Evolutionary conservation across 257 asterid genomes (phyloP).

Genomic region (Solanum sitiens): DNA sequence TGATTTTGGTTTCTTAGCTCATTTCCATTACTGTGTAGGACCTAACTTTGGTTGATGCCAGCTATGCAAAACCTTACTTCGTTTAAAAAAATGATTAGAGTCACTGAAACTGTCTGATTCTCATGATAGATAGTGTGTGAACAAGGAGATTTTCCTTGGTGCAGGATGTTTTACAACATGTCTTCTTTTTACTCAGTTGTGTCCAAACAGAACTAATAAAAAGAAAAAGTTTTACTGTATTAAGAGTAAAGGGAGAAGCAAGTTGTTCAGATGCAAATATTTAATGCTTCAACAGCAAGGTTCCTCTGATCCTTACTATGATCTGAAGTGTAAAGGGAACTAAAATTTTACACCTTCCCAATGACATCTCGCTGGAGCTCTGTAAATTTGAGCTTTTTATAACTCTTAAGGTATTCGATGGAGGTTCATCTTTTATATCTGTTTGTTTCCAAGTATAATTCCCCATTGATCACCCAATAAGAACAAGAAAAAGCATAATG

Average conservation of each 20-base stretch:
- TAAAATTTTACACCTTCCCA: neutral
- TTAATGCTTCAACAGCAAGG: neutral
- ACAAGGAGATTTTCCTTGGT: neutral
- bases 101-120: neutral
- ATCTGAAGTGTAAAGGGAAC: neutral
- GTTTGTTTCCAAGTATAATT: neutral
- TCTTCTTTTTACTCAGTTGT: neutral
- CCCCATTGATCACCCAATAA: neutral
- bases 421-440: neutral
- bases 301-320: neutral
- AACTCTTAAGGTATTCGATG: neutral
- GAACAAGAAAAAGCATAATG: neutral
- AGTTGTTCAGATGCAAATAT: neutral
- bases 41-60: neutral
- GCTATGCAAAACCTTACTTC: neutral
- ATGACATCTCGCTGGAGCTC: neutral
- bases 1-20: neutral
- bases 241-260: neutral
- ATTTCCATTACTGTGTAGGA: neutral
- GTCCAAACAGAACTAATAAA: neutral
- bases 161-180: neutral
- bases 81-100: neutral
- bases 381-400: neutral
- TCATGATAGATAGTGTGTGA: neutral
- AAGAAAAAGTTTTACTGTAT: neutral